Evolutionary conservation across 2,329 filamentous ascomycete genomes (phyloP), one percentile per base, ranked within the genome.

Genomic region (Pseudogymnoascus sp.): DNA sequence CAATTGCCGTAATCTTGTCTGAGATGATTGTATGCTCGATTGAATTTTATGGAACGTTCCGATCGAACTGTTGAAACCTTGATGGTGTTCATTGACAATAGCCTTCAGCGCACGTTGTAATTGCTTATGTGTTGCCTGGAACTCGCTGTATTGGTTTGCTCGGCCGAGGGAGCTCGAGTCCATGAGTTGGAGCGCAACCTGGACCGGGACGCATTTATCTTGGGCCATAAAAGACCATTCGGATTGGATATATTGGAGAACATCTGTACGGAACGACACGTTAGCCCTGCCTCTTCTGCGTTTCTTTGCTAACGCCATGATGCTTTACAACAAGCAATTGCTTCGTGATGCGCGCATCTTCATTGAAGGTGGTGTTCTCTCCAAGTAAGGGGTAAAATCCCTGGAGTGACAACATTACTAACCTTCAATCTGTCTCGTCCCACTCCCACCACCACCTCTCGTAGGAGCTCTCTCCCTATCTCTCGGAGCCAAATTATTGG

Each of bases 41-140:
- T 99, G 94, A 64, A 99, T 99, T 75, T 96, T 97, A 78, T 99
- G 95, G 71, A 97, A 99, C 18, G 93, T 97, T 73, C 93, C 94
- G 65, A 99, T 97, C 58, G 93, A 97, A 74, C 91, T 96, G 76
- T 97, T 99, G 81, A 99, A 99, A 54, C 94, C 95, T 74, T 99
- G 94, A 71, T 99, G 93, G 71, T 99, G 93, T 76, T 99, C 93
- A 73, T 99, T 96, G 25, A 99, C 94, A 68, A 99, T 96, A 34
- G 87, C 86, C 74, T 96, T 97, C 62, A 99, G 80, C 8, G 93
- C 92, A 68, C 88, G 88, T 72, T 99, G 92, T n/a, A 99, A 83
- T 71, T 94, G 90, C 65, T 85, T 80, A 73, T 97, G 90, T 54
- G 90, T 91, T 66, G 88, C 80, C 70, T 89, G 82, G 72, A 99